Evolutionary conservation across 164 flowering plant species (phyloP).

Genomic region (Umbilicus rupestris): DNA sequence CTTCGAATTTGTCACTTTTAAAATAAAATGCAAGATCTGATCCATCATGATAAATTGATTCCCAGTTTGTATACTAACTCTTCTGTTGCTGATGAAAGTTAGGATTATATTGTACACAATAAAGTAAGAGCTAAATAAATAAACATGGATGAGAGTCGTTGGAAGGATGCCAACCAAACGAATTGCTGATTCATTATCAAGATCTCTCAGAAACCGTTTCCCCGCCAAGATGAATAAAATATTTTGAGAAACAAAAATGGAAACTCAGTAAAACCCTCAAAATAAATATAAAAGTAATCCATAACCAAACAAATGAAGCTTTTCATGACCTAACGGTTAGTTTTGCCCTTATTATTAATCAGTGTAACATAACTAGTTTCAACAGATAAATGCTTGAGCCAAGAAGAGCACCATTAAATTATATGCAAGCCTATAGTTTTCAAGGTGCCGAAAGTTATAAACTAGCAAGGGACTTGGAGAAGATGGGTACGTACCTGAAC

Average conservation of each 20-base stretch:
- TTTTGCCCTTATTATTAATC: too few species aligned
- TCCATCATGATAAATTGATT: background rate
- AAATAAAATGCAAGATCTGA: too few species aligned
- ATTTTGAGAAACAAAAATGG: background rate
- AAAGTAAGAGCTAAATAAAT: background rate
- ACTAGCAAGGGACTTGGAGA: background rate
- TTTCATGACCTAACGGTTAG: too few species aligned
- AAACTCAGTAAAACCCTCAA: background rate
- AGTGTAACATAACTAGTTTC: background rate
- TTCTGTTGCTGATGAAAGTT: background rate
- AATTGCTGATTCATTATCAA: background rate
- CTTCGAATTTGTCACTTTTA: too few species aligned
- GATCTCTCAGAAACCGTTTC: background rate
- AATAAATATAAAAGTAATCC: too few species aligned
- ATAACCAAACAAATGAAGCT: too few species aligned
- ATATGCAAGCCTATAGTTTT: background rate
- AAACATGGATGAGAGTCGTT: background rate
- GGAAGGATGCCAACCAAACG: background rate
- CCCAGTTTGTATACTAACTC: background rate
- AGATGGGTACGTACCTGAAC: conserved; percentile 35
- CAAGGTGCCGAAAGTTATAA: background rate
- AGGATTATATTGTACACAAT: background rate
- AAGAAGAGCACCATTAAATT: background rate
- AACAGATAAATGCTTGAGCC: background rate
- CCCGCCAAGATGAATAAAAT: background rate